Percentiles rank a stretch among this genome's conserved stretches.
phyloP scores from a whole-genome alignment of 352 stramenopile genomes.

The Globisporangium perplexum region DNA sequence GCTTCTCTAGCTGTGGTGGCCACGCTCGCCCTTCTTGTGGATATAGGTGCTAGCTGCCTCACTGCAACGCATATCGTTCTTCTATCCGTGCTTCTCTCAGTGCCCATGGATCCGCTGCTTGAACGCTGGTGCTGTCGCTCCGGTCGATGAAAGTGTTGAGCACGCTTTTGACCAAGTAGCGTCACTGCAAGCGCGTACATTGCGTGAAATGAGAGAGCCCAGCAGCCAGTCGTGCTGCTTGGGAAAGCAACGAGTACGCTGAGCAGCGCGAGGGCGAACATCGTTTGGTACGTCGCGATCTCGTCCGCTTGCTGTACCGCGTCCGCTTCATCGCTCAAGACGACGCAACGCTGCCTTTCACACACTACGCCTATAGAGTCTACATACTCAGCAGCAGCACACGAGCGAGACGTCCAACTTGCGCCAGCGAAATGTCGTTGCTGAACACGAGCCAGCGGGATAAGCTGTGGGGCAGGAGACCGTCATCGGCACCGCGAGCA shows the following conservation, averaged over 20 bases:
- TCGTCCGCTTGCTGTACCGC: conserved; percentile 63
- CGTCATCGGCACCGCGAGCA: conserved; percentile 93
- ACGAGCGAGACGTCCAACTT: conserved; percentile 89
- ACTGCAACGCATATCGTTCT: too few species aligned
- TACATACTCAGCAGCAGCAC: conserved; percentile 90
- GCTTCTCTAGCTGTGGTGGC: too few species aligned
- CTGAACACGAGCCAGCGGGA: conserved; percentile 99
- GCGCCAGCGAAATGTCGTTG: conserved; percentile 94
- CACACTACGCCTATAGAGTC: conserved; percentile 59
- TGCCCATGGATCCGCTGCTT: not conserved
- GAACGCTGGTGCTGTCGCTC: not conserved
- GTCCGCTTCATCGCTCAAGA: conserved; percentile 39
- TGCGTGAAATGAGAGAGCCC: conserved; percentile 76
- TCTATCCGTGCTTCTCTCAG: not conserved
- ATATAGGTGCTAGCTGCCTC: too few species aligned
- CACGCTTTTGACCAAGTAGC: conserved; percentile 92
- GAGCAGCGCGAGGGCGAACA: conserved; percentile 73
- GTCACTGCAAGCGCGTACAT: conserved; percentile 92
- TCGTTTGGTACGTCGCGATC: conserved; percentile 81
- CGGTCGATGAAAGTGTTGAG: conserved; percentile 90
- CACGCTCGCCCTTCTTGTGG: too few species aligned
- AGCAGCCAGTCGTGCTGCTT: conserved; percentile 85
- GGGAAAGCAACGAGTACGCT: conserved; percentile 77
- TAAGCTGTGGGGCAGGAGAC: conserved; percentile 95
- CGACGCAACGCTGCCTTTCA: conserved; percentile 16